Evolutionary conservation across 352 stramenopile species (phyloP), one percentile per base, ranked within the genome.

Genomic region (Pythium pyrilobum): DNA sequence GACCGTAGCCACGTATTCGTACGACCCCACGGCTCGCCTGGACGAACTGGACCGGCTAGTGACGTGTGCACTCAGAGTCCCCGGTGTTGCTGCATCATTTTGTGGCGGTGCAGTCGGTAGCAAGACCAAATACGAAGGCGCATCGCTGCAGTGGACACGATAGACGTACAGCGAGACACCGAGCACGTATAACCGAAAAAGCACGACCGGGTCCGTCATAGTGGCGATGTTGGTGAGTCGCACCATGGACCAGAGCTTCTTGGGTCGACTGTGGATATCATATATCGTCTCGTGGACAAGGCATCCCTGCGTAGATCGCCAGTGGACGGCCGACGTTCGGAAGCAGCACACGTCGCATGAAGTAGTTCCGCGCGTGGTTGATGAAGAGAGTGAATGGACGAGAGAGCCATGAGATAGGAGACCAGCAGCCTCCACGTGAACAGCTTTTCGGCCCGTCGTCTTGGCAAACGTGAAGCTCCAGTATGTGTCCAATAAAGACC

Each of bases 211-310:
- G 11, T 75, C 67, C 1, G 63, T 66, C 42, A 75, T 59, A 20
- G 61, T 37, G 25, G 48, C 59, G 23, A 75, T 64, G 41, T 75
- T 72, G 23, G 51, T 63, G 39, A 75, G 60, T 3, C 64, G 61
- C 4, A 65, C 38, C 28, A 72, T 51, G 3, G 64, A 67, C 64
- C 53, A 69, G 4, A 68, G 29, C 32, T 54, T 54, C 9, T 47
- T 59, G 11, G 60, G 55, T 13, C 67, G 56, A 7, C 42, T 40
- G 11, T 64, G 46, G 9, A 73, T 20, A 34, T 47, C 36, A 20
- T 51, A 24, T 13, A 67, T 50, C 13, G 28, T 27, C 18, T 67
- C 59, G 53, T 67, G 59, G 9, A 16, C 7, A 6, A 11, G 10
- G 34, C 59, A 67, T 7, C 59, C 59, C 23, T 52, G 59, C 4